Evolutionary conservation across 2,329 filamentous ascomycete species (phyloP).

Genomic region (Alternaria gaisen): DNA sequence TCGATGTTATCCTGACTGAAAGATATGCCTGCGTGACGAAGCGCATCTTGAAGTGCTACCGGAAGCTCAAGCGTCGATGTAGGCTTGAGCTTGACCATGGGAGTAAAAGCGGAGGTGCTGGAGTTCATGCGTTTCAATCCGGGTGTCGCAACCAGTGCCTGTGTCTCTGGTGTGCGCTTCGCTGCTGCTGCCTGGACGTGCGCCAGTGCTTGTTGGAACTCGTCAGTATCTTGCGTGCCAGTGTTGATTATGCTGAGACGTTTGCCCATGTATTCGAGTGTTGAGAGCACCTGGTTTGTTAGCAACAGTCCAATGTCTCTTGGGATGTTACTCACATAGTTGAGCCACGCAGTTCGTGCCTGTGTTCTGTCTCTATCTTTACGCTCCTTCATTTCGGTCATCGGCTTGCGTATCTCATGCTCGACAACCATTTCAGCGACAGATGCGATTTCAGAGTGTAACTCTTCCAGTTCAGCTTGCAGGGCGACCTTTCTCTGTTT

Average conservation of each 20-base stretch:
- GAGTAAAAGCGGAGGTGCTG: constrained; percentile 38
- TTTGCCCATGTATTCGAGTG: constrained; percentile 54
- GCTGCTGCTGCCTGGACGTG: constrained; percentile 38
- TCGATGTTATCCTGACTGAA: constrained; percentile 42
- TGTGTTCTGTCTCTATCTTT: constrained; percentile 46
- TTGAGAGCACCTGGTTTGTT: constrained; percentile 45
- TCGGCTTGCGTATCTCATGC: constrained; percentile 71
- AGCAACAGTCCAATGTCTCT: background rate
- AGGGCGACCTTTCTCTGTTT: constrained; percentile 62
- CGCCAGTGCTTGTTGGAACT: constrained; percentile 44
- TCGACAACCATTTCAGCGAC: constrained; percentile 76
- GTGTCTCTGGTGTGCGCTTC: constrained; percentile 34
- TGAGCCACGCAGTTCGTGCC: constrained; percentile 53
- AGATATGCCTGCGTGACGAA: constrained; percentile 44
- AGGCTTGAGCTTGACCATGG: constrained; percentile 42
- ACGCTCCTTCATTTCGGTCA: constrained; percentile 55
- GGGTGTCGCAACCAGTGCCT: constrained; percentile 25
- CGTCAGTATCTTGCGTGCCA: constrained; percentile 36
- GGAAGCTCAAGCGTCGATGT: constrained; percentile 40
- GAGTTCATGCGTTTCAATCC: constrained; percentile 35
- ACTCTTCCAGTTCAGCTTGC: constrained; percentile 72
- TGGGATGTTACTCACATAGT: constrained; percentile 48
- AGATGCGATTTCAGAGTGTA: constrained; percentile 74
- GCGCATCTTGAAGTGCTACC: constrained; percentile 44
- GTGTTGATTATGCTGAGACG: constrained; percentile 41